Conservation (phyloP, 2,329 filamentous ascomycete species). For the Cryphonectria naterciae region DNA sequence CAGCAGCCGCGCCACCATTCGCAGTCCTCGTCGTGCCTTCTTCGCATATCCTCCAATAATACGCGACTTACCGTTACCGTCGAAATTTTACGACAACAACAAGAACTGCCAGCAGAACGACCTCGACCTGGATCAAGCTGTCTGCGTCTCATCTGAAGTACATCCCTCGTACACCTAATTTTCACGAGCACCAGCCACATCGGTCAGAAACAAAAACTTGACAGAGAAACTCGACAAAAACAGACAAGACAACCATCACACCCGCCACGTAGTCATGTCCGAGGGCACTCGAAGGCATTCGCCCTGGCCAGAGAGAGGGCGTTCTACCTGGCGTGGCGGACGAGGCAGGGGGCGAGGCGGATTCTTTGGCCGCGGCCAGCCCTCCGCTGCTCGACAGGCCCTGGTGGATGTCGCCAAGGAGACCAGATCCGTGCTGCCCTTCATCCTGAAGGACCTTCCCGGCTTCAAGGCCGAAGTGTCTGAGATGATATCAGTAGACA, state of each 20-base stretch:
- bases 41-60: neutral
- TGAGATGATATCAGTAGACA: slow-evolving; percentile 42
- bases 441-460: slow-evolving; percentile 50
- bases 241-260: neutral
- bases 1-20: slow-evolving; percentile 16
- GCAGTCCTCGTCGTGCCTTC: slow-evolving; percentile 14
- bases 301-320: slow-evolving; percentile 13
- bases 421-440: slow-evolving; percentile 51
- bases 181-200: neutral
- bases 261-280: slow-evolving; percentile 12
- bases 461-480: slow-evolving; percentile 43
- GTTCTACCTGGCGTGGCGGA: slow-evolving; percentile 31
- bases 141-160: neutral
- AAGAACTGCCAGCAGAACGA: neutral
- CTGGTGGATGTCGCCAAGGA: slow-evolving; percentile 51
- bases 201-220: neutral
- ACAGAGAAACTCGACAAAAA: neutral
- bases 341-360: slow-evolving; percentile 36
- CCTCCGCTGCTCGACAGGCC: slow-evolving; percentile 20
- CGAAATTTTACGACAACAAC: neutral
- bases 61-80: neutral
- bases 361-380: slow-evolving; percentile 6
- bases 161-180: neutral
- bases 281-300: slow-evolving; percentile 14
- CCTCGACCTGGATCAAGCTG: neutral